Evolutionary conservation across 768 basidiomycete species (phyloP).

Genomic region (Boletellus emodensis): DNA sequence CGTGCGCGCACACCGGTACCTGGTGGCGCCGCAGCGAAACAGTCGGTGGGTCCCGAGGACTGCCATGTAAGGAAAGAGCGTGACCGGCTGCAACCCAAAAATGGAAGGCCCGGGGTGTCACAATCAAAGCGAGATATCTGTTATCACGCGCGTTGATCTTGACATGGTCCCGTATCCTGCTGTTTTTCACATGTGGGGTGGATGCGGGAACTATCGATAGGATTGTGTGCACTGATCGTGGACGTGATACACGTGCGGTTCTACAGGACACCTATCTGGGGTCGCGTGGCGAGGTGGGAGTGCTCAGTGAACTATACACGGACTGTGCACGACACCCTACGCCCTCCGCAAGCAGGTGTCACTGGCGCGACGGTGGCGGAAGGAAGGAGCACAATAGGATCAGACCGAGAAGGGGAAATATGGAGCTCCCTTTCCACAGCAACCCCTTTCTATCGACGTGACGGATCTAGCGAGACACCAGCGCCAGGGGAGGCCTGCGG

Average conservation of each 20-base stretch:
- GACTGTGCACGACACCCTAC: slow-evolving; percentile 9
- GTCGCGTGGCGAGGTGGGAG: not conserved
- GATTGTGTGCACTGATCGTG: slow-evolving; percentile 9
- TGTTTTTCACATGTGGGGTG: not conserved
- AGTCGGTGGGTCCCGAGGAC: no score
- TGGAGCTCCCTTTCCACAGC: slow-evolving; percentile 14
- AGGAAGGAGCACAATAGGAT: not conserved
- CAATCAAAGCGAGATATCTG: slow-evolving; percentile 10
- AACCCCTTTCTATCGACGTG: slow-evolving; percentile 17
- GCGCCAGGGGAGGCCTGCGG: not conserved
- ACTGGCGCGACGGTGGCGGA: slow-evolving; percentile 5
- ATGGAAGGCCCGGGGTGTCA: not conserved
- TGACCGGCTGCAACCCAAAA: not conserved
- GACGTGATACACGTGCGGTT: not conserved
- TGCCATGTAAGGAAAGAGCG: not conserved
- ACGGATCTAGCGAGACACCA: slow-evolving; percentile 15
- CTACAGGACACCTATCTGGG: slow-evolving; percentile 5
- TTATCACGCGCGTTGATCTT: slow-evolving; percentile 13
- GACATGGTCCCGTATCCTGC: not conserved
- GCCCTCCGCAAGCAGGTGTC: slow-evolving; percentile 10
- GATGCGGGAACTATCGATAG: slow-evolving; percentile 19
- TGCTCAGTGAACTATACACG: not conserved
- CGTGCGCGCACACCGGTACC: not conserved
- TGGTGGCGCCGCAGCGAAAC: not conserved
- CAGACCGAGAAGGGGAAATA: slow-evolving; percentile 13